Evolutionary conservation across 2,329 filamentous ascomycete species (phyloP), one percentile per base, ranked within the genome.

Genomic region (Apiospora marii): DNA sequence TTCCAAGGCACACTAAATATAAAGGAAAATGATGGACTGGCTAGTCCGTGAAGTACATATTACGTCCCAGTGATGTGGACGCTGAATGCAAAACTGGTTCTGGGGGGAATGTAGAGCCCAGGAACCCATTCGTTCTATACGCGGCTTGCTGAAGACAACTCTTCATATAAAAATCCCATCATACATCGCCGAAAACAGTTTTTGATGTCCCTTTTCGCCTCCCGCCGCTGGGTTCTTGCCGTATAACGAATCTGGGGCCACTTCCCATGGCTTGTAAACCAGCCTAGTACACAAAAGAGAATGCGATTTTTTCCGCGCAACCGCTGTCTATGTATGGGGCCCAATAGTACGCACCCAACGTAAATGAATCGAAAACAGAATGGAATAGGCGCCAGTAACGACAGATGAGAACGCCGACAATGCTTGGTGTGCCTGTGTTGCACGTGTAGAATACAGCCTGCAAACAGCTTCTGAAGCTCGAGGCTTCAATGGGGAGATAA

Each of bases 251-350:
- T 41, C 8, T 64, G 58, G 30, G 19, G 16, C 58, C 19, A 41
- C n/a, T 64, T 12, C 58, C 58, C 30, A 4, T 41, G 58, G 34
- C 34, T 64, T 64, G 30, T 14, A 64, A 64, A n/a, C 19, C 58
- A 64, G 34, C 58, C 58, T 41, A 7, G 19, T n/a, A 64, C 34
- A 64, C 58, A 64, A 41, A 64, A 64, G 58, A 64, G 22, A 64
- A 64, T 64, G 34, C 34, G 22, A 41, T 14, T 8, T 64, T 64
- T 64, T 64, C 34, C 58, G 58, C 58, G 58, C 58, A 64, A 41
- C 58, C 58, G 58, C 58, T 64, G 58, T 64, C 58, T 64, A 64
- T 64, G 58, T 64, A 64, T 64, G 58, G 58, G 58, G 58, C 34
- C 58, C 58, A 64, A 64, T 3, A 64, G n/a, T 41, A 10, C 58